A percentile compares a stretch with the other conserved stretches of the same genome.
phyloP scores from a whole-genome alignment of 1,284 basidiomycete genomes.

The Tilletiopsis washingtonensis region DNA sequence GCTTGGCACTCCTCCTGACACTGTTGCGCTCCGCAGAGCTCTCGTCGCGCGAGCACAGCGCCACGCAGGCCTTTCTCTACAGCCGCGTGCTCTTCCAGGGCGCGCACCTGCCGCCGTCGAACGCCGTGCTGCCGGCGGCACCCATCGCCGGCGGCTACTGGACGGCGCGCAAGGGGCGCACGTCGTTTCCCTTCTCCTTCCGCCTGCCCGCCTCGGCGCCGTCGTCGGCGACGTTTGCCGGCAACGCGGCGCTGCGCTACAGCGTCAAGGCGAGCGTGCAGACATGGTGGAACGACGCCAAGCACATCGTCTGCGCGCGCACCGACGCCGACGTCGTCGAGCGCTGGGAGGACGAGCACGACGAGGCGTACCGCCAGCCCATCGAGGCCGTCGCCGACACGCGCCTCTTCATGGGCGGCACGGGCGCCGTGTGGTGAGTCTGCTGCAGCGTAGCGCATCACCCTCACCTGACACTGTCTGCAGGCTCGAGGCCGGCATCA shows the following conservation, averaged over 20 bases:
- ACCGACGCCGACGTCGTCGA: constrained; percentile 36
- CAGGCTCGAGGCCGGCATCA: constrained; percentile 34
- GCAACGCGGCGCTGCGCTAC: constrained; percentile 34
- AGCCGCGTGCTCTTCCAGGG: constrained; percentile 40
- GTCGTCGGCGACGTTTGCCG: constrained; percentile 32
- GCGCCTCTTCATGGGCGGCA: constrained; percentile 40
- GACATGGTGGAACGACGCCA: constrained; percentile 35
- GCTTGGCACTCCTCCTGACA: no score
- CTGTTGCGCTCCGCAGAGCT: constrained; percentile 19
- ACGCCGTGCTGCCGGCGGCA: constrained; percentile 34
- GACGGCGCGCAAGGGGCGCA: constrained; percentile 37
- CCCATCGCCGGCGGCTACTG: constrained; percentile 30
- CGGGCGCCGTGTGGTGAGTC: constrained; percentile 37
- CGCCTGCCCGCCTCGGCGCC: constrained; percentile 28
- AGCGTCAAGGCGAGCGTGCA: constrained; percentile 35
- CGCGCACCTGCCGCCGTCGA: constrained; percentile 35
- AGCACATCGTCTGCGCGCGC: constrained; percentile 27
- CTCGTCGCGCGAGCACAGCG: constrained; percentile 36
- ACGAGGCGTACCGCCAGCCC: constrained; percentile 21
- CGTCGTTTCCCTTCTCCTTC: constrained; percentile 37
- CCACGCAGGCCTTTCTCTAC: constrained; percentile 38
- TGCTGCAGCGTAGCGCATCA: no score
- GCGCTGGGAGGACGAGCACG: constrained; percentile 27
- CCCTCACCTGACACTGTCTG: no score
- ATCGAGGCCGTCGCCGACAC: constrained; percentile 36